Evolutionary conservation across 164 flowering plant species (phyloP), one percentile per base, ranked within the genome.

Genomic region (Stephania japonica): DNA sequence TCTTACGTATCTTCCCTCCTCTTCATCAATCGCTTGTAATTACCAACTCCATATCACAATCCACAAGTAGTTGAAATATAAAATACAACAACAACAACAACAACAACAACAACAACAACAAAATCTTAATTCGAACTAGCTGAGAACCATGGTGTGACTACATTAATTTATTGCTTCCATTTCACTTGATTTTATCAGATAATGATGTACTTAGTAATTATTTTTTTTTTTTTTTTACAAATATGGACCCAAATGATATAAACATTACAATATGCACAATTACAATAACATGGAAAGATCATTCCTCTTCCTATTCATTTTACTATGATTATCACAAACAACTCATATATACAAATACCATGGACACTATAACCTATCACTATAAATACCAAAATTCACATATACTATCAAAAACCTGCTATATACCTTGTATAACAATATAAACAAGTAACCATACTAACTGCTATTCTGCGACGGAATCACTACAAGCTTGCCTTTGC

Each of bases 361-460:
- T 16, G 62, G 62, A 56, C 14, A 5, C 62, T 56, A 6, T 16
- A 56, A 56, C 18, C 62, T 56, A 14, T 47, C 53, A 47, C 2
- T 9, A 47, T 32, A 47, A 47, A 4, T n/a, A 64, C 27, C 12
- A 4, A 13, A 1, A 13, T 12, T 27, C 6, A 13, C n/a, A 21
- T n/a, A 38, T 47, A 68, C 6, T 14, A 5, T 43, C 14, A 26
- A 66, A 42, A 49, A 21, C 69, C 64, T 32, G 61, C n/a, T 27
- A 19, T 16, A 18, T 19, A 21, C 70, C 38, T 26, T 47, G 25
- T 66, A 47, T 73, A 71, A 67, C 65, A 67, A 70, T 56, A 62
- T 23, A 49, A 14, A 63, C 41, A n/a, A 71, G 23, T 70, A 69
- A 66, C 42, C 18, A 71, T 38, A 38, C 71, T 18, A 73, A 65